Base-by-base conservation (phyloP, 192 early-diverging fungal genomes). In the Irineochytrium annulatum region DNA sequence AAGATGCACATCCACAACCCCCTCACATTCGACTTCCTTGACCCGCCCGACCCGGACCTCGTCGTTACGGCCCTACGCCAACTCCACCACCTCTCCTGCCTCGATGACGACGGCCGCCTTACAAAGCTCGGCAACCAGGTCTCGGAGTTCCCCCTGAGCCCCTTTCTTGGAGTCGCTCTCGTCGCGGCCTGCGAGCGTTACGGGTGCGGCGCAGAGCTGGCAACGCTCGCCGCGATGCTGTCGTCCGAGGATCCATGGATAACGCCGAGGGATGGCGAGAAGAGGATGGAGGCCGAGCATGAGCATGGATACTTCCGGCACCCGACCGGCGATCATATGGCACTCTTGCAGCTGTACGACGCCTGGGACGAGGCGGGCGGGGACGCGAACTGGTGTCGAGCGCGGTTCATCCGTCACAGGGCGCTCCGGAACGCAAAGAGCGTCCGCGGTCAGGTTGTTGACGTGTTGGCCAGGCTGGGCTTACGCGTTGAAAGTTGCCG, bases 11-110 rank as follows among this genome's bases (percentile, higher is more conserved):
- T 85, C 37, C 35, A 75, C 19, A 71, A 84, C 62, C 57, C 84
- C n/a, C 34, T 82, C 2, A 68, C 68, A 33, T 85, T 85, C 66
- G 81, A 84, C 30, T 85, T 85, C 41, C 76, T 85, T 54, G 79
- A 82, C 62, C 67, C 74, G 28, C 83, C 83, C 8, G 72, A 79
- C 51, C 54, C 60, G 3, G 57, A 68, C 19, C 65, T 75, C 39
- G 55, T 82, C 8, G 22, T 67, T 3, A 60, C 49, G 13, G 81
- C 78, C 2, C 57, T 73, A 5, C 68, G 70, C 48, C 70, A 72
- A 34, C 69, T 85, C 8, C 84, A 65, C 48, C 65, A 67, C 16
- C 58, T 85, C n/a, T n/a, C n/a, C n/a, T n/a, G n/a, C n/a, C 52
- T 84, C 0, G 74, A 83, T 45, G 67, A 72, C n/a, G 39, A 65